phyloP scores from a whole-genome alignment of 192 early-diverging fungal species.

The Gryganskiella cystojenkinii region DNA sequence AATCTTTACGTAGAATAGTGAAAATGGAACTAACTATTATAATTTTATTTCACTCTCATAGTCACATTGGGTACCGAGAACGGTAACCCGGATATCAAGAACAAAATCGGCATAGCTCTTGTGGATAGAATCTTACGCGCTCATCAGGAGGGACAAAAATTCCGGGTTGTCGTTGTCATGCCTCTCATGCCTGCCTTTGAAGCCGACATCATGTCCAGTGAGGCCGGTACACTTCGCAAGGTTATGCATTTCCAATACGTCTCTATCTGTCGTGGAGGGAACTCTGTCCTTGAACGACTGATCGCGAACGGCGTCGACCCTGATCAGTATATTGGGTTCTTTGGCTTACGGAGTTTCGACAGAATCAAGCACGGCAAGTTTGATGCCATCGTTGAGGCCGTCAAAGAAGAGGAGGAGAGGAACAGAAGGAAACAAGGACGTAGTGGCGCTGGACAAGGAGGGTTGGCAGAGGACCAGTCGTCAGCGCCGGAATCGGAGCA shows the following conservation, averaged over 20 bases:
- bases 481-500: neutral
- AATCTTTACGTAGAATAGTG: too few species aligned
- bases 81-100: conserved; percentile 71
- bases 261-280: conserved; percentile 81
- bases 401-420: conserved; percentile 29
- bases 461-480: neutral
- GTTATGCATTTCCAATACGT: conserved; percentile 87
- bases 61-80: conserved; percentile 61
- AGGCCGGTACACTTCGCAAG: conserved; percentile 77
- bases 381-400: conserved; percentile 47
- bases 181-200: conserved; percentile 92
- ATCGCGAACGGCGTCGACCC: conserved; percentile 65
- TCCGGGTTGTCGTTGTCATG: conserved; percentile 86
- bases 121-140: conserved; percentile 82
- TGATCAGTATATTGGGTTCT: conserved; percentile 80
- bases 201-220: conserved; percentile 80
- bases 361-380: conserved; percentile 66
- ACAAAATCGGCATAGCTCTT: conserved; percentile 83
- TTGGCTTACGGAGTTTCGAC: conserved; percentile 82
- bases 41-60: neutral
- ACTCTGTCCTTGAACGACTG: conserved; percentile 74
- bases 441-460: neutral
- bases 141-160: conserved; percentile 70
- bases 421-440: neutral
- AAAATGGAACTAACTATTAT: too few species aligned